Evolutionary conservation across 306 rosid genomes (phyloP).

Genomic region (Dalbergia cultrata): DNA sequence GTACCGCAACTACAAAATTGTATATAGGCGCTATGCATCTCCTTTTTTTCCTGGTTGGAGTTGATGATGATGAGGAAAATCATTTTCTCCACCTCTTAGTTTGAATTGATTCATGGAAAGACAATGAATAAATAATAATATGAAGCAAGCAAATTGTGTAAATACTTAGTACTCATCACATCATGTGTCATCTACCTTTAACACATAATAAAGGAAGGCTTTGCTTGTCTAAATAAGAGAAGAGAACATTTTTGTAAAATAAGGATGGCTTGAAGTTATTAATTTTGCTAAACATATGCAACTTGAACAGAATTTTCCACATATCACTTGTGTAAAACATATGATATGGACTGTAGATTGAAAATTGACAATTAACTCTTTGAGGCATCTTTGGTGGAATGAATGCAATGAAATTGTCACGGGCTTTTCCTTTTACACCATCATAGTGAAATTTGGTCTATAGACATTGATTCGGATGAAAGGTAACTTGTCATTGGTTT

Average conservation of each 20-base stretch:
- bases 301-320: slow-evolving; percentile 3
- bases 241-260: slow-evolving; percentile 22
- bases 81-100: slow-evolving; percentile 6
- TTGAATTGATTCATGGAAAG: slow-evolving; percentile 29
- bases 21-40: slow-evolving; percentile 95
- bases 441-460: too few relatives aligned
- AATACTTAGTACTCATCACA: not conserved
- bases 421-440: too few relatives aligned
- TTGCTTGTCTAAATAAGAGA: slow-evolving; percentile 11
- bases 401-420: too few relatives aligned
- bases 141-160: not conserved
- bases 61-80: slow-evolving; percentile 86
- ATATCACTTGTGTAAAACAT: not conserved
- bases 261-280: slow-evolving; percentile 12
- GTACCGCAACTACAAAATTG: slow-evolving; percentile 97
- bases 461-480: too few relatives aligned
- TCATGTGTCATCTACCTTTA: slow-evolving; percentile 11
- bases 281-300: not conserved
- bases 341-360: slow-evolving; percentile 4
- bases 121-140: not conserved
- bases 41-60: slow-evolving; percentile 97
- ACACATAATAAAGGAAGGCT: not conserved
- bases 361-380: too few relatives aligned
- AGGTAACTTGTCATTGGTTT: too few relatives aligned
- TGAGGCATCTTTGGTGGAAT: too few relatives aligned